Evolutionary conservation across 2,329 filamentous ascomycete genomes (phyloP).

Genomic region (Monosporascus sp.): DNA sequence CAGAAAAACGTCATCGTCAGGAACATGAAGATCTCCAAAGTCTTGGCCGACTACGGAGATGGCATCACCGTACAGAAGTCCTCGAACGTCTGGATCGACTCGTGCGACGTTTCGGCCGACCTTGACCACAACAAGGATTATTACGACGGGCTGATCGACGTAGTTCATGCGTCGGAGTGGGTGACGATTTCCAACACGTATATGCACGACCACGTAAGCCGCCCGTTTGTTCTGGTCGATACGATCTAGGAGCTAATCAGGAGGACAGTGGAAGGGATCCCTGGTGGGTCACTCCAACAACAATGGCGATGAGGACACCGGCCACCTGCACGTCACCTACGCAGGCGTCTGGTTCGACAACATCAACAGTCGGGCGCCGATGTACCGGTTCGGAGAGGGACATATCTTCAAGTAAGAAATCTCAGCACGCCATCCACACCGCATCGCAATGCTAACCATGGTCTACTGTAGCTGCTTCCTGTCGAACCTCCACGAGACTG

Average conservation of each 20-base stretch:
- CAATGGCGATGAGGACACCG: constrained; percentile 48
- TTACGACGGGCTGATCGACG: constrained; percentile 55
- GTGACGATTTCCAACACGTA: constrained; percentile 37
- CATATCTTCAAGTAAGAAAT: constrained; percentile 38
- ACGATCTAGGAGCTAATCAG: background rate
- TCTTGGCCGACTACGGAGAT: constrained; percentile 37
- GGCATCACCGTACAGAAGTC: constrained; percentile 37
- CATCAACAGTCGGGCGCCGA: constrained; percentile 50
- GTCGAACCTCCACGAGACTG: constrained; percentile 4
- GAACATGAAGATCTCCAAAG: constrained; percentile 43
- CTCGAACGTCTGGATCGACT: constrained; percentile 52
- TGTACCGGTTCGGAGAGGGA: constrained; percentile 53
- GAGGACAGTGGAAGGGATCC: constrained; percentile 48
- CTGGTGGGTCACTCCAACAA: constrained; percentile 53
- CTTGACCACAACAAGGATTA: constrained; percentile 52
- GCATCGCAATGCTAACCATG: background rate
- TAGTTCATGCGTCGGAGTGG: constrained; percentile 52
- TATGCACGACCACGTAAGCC: constrained; percentile 37
- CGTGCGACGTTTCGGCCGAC: constrained; percentile 51
- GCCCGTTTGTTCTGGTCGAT: constrained; percentile 28
- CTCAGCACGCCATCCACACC: background rate
- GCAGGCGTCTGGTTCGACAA: constrained; percentile 53
- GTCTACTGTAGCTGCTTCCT: background rate
- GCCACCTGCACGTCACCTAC: constrained; percentile 51
- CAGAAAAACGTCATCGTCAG: constrained; percentile 46